phyloP scores from a whole-genome alignment of 176 grass and related monocot genomes.

The Cenchrus americanus region DNA sequence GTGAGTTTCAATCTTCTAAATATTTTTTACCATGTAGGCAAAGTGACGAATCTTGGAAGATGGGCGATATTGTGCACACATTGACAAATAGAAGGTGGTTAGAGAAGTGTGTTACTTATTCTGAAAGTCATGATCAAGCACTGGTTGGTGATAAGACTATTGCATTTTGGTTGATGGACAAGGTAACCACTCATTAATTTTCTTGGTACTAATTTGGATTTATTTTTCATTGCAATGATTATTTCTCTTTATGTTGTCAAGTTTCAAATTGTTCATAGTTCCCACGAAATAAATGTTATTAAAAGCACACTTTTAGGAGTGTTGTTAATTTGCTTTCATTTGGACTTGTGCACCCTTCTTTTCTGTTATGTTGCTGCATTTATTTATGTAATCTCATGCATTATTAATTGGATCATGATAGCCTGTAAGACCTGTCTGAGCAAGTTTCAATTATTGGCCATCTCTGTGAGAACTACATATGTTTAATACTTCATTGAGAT shows the following conservation, averaged over 20 bases:
- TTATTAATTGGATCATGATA: background rate
- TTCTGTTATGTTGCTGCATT: slow-evolving; percentile 24
- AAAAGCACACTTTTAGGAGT: background rate
- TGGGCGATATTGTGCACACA: slow-evolving; percentile 88
- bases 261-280: background rate
- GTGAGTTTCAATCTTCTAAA: slow-evolving; percentile 4
- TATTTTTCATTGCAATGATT: slow-evolving; percentile 13
- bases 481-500: slow-evolving; percentile 4
- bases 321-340: slow-evolving; percentile 16
- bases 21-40: slow-evolving; percentile 43
- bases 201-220: slow-evolving; percentile 20
- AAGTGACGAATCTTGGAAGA: slow-evolving; percentile 86
- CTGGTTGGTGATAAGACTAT: slow-evolving; percentile 98
- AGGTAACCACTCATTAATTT: slow-evolving; percentile 35
- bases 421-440: background rate
- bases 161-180: slow-evolving; percentile 92
- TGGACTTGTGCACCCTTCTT: background rate
- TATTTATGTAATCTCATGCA: slow-evolving; percentile 23
- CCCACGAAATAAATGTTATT: background rate
- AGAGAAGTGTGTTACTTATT: slow-evolving; percentile 95
- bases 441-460: background rate
- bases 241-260: slow-evolving; percentile 8
- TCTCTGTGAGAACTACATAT: slow-evolving; percentile 4
- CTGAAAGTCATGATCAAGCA: slow-evolving; percentile 99
- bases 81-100: slow-evolving; percentile 93